These are phyloP conservation scores for Ensete glaucum DNA, from an alignment of 176 grass and related monocot genomes.

Conservation along the genomic window DNA sequence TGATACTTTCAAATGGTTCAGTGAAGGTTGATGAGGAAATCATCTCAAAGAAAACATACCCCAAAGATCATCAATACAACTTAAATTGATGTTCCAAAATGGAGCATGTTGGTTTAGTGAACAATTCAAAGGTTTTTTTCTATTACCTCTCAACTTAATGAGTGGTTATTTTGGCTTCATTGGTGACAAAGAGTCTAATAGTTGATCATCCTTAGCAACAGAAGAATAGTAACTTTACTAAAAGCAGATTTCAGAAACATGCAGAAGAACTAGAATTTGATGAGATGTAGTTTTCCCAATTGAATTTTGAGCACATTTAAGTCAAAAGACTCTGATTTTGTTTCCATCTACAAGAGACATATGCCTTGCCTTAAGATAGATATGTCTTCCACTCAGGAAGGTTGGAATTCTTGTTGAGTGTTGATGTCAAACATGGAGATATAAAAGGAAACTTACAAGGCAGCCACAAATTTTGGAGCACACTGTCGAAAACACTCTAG, in stretches of 20 bases:
- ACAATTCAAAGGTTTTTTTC: conserved; percentile 42
- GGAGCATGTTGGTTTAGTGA: conserved; percentile 32
- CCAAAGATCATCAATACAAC: conserved; percentile 23
- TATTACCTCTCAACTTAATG: background rate
- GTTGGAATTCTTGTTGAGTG: conserved; percentile 54
- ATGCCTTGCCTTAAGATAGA: conserved; percentile 81
- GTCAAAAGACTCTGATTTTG: conserved; percentile 77
- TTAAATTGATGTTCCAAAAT: conserved; percentile 16
- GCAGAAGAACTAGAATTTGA: conserved; percentile 84
- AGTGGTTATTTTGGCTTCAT: conserved; percentile 11
- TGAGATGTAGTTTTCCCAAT: conserved; percentile 80
- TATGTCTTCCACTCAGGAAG: conserved; percentile 70
- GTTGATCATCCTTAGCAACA: conserved; percentile 41
- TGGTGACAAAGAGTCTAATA: conserved; percentile 9
- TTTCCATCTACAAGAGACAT: conserved; percentile 71
- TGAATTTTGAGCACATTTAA: conserved; percentile 86
- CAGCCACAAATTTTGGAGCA: conserved; percentile 94
- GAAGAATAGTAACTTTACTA: conserved; percentile 60
- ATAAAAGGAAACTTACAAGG: conserved; percentile 78
- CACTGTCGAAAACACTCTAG: conserved; percentile 60
- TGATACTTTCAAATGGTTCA: conserved; percentile 13
- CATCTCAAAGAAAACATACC: conserved; percentile 11
- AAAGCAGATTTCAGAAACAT: conserved; percentile 53
- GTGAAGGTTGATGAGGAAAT: conserved; percentile 6
- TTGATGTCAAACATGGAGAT: conserved; percentile 82